These are phyloP conservation scores for Endogone sp. DNA, from an alignment of 192 early-diverging fungal genomes.

Conservation along the genomic window DNA sequence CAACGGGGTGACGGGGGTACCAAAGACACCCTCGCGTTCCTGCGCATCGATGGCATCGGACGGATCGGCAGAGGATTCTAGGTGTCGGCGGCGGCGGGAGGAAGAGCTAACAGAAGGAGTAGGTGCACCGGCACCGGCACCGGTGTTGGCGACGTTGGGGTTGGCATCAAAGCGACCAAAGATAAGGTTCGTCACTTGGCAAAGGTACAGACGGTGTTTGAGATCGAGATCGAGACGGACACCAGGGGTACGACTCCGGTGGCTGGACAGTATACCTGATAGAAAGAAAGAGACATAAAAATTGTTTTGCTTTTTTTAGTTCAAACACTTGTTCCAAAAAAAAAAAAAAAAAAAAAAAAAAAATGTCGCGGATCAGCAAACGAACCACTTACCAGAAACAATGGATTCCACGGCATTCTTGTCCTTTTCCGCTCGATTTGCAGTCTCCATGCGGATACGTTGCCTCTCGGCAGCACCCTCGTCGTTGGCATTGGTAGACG, in stretches of 20 bases:
- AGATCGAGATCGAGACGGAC: conserved; percentile 19
- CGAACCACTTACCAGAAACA: conserved; percentile 34
- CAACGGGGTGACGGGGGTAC: conserved; percentile 18
- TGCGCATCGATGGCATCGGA: neutral
- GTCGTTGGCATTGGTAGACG: conserved; percentile 31
- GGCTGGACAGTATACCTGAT: conserved; percentile 30
- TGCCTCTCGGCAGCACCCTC: conserved; percentile 23
- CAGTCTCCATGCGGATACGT: conserved; percentile 24
- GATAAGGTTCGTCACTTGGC: conserved; percentile 48
- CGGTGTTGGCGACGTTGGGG: conserved; percentile 19
- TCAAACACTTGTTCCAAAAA: too few species aligned
- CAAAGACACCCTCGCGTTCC: conserved; percentile 27
- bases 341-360: too few species aligned
- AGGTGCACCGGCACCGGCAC: conserved; percentile 22
- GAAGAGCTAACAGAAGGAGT: conserved; percentile 21
- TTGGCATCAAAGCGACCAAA: conserved; percentile 55
- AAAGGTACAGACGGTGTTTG: conserved; percentile 47
- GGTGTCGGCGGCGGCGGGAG: conserved; percentile 24
- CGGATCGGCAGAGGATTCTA: neutral
- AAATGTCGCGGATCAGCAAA: neutral
- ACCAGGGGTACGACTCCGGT: conserved; percentile 17
- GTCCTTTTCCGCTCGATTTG: conserved; percentile 39
- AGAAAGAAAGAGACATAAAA: neutral
- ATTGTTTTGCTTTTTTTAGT: too few species aligned
- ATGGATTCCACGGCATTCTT: conserved; percentile 49